Base-by-base conservation (phyloP, 1,284 basidiomycete genomes). In the Gymnopus androsaceus region DNA sequence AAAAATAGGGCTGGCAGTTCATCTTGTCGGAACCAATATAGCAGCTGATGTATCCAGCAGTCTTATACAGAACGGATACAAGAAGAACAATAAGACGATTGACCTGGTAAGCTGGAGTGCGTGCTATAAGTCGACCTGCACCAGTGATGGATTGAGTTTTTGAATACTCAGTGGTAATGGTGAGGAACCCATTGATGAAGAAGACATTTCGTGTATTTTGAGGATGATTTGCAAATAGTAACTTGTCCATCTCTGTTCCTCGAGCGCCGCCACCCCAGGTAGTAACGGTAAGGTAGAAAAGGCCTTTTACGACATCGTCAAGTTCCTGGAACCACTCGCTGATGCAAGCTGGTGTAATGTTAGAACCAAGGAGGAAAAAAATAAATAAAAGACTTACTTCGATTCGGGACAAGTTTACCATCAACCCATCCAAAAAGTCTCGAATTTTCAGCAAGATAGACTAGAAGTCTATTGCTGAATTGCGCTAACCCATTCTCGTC, bases 91-190 rank as follows among this genome's bases (percentile, higher is more conserved):
- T 25, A 2, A 57, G 42, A n/a, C 50, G 33, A n/a, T 23, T 47
- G 2, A 57, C 50, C 17, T 30, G 11, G 27, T 38, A 33, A 12
- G 55, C 4, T 2, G 55, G 50, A 21, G 50, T 53, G 5, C 55
- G 49, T 4, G 50, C 55, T 21, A 53, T 40, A 6, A 28, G 38
- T 14, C 53, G 47, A 1, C 55, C 42, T 1, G n/a, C 5, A n/a
- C 61, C 56, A 15, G 4, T 37, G 4, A 37, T 37, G 8, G 36
- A 37, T 34, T 50, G 55, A n/a, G 36, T 37, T 45, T 62, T 62
- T 19, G 31, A 38, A 46, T 61, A 61, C 11, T 42, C 50, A 1
- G 61, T 62, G 12, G 60, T 19, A 21, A 62, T 50, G n/a, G 61
- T 60, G 0, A 59, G 25, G 23, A 59, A 33, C 17, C 56, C 56